phyloP scores from a whole-genome alignment of 2,329 filamentous ascomycete genomes.

The Pyrenochaeta sp. region DNA sequence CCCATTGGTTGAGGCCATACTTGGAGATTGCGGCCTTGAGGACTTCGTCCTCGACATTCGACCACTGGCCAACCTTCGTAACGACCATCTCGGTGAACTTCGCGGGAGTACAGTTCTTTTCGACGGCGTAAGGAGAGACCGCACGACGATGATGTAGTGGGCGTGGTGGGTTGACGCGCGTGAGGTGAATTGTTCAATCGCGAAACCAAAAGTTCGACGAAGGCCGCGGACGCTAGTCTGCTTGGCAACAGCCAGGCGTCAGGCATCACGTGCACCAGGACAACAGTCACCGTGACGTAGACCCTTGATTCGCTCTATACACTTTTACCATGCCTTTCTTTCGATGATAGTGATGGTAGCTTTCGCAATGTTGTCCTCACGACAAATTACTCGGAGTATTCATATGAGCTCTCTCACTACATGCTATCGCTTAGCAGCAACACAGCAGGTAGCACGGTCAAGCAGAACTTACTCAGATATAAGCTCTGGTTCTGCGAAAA shows the following conservation, averaged over 20 bases:
- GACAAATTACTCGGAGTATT: neutral
- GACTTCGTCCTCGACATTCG: conserved; percentile 87
- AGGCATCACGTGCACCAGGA: conserved; percentile 6
- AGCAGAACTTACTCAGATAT: conserved; percentile 10
- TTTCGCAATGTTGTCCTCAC: conserved; percentile 2
- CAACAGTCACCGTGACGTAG: conserved; percentile 36
- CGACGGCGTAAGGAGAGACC: conserved; percentile 9
- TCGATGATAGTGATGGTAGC: too few species aligned
- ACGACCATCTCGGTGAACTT: conserved; percentile 62
- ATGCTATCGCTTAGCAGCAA: neutral
- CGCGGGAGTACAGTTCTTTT: conserved; percentile 1
- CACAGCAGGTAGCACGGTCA: neutral
- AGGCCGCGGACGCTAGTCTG: conserved; percentile 23
- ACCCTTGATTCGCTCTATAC: conserved; percentile 2
- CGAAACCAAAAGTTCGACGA: conserved; percentile 30
- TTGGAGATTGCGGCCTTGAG: conserved; percentile 75
- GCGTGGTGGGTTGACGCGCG: conserved; percentile 23
- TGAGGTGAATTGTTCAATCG: conserved; percentile 16
- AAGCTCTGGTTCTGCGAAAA: neutral
- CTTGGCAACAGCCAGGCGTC: conserved; percentile 25
- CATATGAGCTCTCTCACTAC: neutral
- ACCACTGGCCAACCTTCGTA: conserved; percentile 74
- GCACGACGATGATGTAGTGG: conserved; percentile 16
- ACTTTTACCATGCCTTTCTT: neutral
- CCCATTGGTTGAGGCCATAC: conserved; percentile 76